Base-by-base conservation (phyloP, 345 rosid genomes). In the Noccaea bulbosa region DNA sequence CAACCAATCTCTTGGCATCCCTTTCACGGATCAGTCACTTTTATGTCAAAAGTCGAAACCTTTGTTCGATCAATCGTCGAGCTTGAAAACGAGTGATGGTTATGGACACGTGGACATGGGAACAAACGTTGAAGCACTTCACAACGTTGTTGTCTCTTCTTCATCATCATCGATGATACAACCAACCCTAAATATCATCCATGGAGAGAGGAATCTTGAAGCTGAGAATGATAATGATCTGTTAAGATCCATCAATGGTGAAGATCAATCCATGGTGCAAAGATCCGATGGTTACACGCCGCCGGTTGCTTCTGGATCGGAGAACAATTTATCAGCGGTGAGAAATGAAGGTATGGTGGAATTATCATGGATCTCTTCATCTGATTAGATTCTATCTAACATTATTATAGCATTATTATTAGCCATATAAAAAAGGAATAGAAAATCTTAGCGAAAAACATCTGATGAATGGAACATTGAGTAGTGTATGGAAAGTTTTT, bases 351-450 rank as follows among this genome's bases (percentile, higher is more conserved):
- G 79, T 75, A 87, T 78, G 87, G 81, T 90, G 80, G 98, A 87
- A 69, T 53, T 74, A 53, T 83, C 95, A 14, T 92, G 98, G 96
- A 84, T 87, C 65, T 90, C 97, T 72, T 85, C 95, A n/a, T 85
- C 93, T 45, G 75, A 76, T 74, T 90, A 82, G 79, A 5, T 9
- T 50, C 55, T 46, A 71, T 58, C 72, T 11, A 69, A 55, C 32
- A 8, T 33, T 33, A 49, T 71, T 38, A 52, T 73, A n/a, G 15
- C 62, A 27, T 24, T 45, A 37, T 54, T 17, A 33, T 62, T 27
- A 53, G 50, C 49, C 33, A 37, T 38, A 11, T 15, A 11, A 44
- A 71, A 33, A n/a, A 11, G 24, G n/a, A 43, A 49, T 61, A 52
- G 16, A 35, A 35, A 27, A 41, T 22, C 48, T 27, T 60, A 60